phyloP scores from a whole-genome alignment of 352 stramenopile genomes.

The Pythium rishiriense region DNA sequence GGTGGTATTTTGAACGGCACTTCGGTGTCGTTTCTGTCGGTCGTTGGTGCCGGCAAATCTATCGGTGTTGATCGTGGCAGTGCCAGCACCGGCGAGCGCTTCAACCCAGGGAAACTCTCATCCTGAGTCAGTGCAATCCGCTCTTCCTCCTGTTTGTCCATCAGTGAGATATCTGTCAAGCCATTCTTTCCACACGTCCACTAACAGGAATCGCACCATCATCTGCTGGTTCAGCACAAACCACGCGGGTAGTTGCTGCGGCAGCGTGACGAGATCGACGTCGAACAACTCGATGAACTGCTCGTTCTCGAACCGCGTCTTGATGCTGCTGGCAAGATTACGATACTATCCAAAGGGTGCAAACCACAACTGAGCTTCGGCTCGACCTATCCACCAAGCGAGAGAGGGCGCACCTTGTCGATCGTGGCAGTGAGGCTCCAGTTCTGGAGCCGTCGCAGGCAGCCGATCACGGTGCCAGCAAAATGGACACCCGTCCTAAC shows the following conservation, averaged over 20 bases:
- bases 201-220: constrained; percentile 60
- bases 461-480: constrained; percentile 79
- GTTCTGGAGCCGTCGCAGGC: constrained; percentile 78
- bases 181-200: too few species aligned
- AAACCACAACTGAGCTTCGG: too few species aligned
- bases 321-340: constrained; percentile 83
- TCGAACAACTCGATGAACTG: constrained; percentile 91
- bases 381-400: not conserved
- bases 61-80: not conserved
- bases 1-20: constrained; percentile 19
- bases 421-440: constrained; percentile 87
- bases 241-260: constrained; percentile 75
- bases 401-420: constrained; percentile 64
- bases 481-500: constrained; percentile 72
- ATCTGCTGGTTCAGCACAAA: constrained; percentile 80
- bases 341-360: constrained; percentile 54
- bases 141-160: constrained; percentile 63
- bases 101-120: constrained; percentile 66
- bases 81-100: constrained; percentile 9
- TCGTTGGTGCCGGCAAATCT: not conserved
- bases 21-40: not conserved
- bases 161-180: not conserved
- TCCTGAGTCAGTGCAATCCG: constrained; percentile 62
- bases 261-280: constrained; percentile 79
- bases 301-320: constrained; percentile 88